These are phyloP conservation scores for Handroanthus guayacan DNA, from an alignment of 257 asterid species.

Conservation along the genomic window DNA sequence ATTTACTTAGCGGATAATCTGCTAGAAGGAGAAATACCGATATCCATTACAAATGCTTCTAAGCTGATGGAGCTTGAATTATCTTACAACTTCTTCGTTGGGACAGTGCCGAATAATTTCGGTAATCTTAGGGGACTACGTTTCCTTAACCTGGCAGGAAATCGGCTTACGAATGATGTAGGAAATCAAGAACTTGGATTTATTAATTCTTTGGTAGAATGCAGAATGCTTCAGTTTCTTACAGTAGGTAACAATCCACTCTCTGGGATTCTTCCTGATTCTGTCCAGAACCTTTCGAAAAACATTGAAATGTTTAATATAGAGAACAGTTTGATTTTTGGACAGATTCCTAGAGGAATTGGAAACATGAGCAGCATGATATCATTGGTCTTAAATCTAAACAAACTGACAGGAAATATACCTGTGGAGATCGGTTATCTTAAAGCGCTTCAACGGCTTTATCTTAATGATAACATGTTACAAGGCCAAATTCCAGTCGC, in stretches of 20 bases:
- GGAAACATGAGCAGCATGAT: slow-evolving; percentile 51
- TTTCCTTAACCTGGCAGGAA: slow-evolving; percentile 39
- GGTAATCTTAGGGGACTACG: slow-evolving; percentile 44
- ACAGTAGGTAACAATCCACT: slow-evolving; percentile 39
- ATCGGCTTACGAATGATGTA: slow-evolving; percentile 34
- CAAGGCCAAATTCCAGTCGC: slow-evolving; percentile 43
- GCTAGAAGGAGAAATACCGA: slow-evolving; percentile 42
- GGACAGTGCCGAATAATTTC: slow-evolving; percentile 42
- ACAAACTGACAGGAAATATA: slow-evolving; percentile 45
- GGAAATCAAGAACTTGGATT: slow-evolving; percentile 39
- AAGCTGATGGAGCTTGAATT: slow-evolving; percentile 39
- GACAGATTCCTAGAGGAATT: slow-evolving; percentile 44
- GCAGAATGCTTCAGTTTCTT: slow-evolving; percentile 41
- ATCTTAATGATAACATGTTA: slow-evolving; percentile 37
- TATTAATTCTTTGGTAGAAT: slow-evolving; percentile 44
- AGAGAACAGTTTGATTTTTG: slow-evolving; percentile 37
- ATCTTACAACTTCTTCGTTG: slow-evolving; percentile 42
- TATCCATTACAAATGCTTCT: slow-evolving; percentile 42
- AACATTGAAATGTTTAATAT: slow-evolving; percentile 41
- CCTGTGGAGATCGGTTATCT: slow-evolving; percentile 43
- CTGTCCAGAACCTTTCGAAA: slow-evolving; percentile 44
- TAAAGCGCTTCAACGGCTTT: slow-evolving; percentile 37
- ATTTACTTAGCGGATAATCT: slow-evolving; percentile 41
- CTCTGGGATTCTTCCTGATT: slow-evolving; percentile 41
- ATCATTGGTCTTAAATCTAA: slow-evolving; percentile 32